Percentiles rank a stretch among this genome's conserved stretches.
Conservation (phyloP, 2,329 filamentous ascomycete genomes). For the Aspergillus candidus region DNA sequence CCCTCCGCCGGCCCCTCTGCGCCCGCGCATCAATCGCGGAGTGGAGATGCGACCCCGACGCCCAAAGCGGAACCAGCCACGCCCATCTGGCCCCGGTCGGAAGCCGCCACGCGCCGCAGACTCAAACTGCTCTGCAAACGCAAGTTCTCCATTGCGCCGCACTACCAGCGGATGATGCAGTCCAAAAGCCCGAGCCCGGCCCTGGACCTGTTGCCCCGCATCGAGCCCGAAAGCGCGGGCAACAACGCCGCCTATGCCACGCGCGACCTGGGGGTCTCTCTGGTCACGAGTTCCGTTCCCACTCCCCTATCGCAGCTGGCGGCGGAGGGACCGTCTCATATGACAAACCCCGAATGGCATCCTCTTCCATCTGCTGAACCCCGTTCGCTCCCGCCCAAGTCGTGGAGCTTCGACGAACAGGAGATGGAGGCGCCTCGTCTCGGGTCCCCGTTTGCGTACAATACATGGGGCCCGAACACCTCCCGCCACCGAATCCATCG, state of each 20-base stretch:
- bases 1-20: neutral
- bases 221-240: constrained; percentile 18
- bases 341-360: constrained; percentile 19
- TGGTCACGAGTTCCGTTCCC: constrained; percentile 37
- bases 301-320: constrained; percentile 31
- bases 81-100: constrained; percentile 50
- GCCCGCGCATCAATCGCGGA: constrained; percentile 35
- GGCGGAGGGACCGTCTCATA: constrained; percentile 19
- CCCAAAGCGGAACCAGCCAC: constrained; percentile 26
- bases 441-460: constrained; percentile 46
- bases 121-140: constrained; percentile 56
- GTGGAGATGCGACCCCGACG: constrained; percentile 45
- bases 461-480: constrained; percentile 43
- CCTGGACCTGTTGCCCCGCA: constrained; percentile 31
- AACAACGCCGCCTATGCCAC: constrained; percentile 34
- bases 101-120: constrained; percentile 53
- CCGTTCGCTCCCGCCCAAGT: constrained; percentile 9
- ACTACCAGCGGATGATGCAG: constrained; percentile 58
- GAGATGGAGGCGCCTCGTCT: constrained; percentile 35
- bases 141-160: constrained; percentile 56
- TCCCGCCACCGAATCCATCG: constrained; percentile 28
- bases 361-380: constrained; percentile 34
- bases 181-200: constrained; percentile 57
- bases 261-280: constrained; percentile 41
- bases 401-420: constrained; percentile 12